Evolutionary conservation across 148 eudicot genomes (phyloP).

Genomic region (Chenopodium album): DNA sequence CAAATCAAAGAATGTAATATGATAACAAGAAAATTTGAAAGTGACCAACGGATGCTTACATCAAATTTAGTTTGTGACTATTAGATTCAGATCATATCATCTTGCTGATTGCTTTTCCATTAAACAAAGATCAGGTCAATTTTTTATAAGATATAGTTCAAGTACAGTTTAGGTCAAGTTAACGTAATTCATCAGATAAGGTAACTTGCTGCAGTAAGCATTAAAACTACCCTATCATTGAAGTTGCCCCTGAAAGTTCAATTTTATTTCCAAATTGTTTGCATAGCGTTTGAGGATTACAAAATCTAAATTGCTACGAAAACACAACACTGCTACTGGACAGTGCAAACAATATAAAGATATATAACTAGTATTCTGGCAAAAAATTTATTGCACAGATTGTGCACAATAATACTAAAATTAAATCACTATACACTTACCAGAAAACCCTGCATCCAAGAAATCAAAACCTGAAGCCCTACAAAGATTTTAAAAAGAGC

Average conservation of each 20-base stretch:
- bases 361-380: constrained; percentile 3
- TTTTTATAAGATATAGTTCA: too few species aligned
- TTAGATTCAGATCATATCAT: not conserved
- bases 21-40: too few species aligned
- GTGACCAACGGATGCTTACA: too few species aligned
- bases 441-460: constrained; percentile 11
- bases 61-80: not conserved
- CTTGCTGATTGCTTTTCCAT: not conserved
- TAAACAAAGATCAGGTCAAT: not conserved
- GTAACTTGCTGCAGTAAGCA: not conserved
- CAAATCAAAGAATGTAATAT: not conserved
- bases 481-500: constrained; percentile 7
- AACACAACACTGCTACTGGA: not conserved
- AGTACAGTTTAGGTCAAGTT: too few species aligned
- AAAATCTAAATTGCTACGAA: not conserved
- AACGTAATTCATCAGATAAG: too few species aligned
- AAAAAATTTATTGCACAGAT: constrained; percentile 25
- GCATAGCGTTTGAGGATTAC: not conserved
- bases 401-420: constrained; percentile 21
- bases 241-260: too few species aligned
- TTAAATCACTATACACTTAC: constrained; percentile 28
- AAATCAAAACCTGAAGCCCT: constrained; percentile 9
- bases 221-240: not conserved
- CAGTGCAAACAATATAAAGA: not conserved
- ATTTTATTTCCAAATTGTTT: too few species aligned